Base-by-base conservation (phyloP, 2,329 filamentous ascomycete species). In the Fusarium continuum region DNA sequence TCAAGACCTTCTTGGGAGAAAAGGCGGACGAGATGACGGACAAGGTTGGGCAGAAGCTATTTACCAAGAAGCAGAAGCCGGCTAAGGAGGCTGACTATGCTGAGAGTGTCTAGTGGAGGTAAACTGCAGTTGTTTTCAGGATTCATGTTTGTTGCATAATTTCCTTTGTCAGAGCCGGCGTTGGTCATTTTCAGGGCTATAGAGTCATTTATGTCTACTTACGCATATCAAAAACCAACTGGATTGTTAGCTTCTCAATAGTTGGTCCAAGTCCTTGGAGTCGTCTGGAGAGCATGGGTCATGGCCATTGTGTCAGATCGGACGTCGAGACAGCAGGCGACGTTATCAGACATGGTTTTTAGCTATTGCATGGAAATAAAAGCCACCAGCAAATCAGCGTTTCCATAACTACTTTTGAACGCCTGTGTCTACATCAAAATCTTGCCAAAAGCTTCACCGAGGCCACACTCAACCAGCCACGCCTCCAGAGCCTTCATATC, bases 401-500 rank as follows among this genome's bases (percentile, higher is more conserved):
- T 14, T 14, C 1, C 13, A 23, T 4, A 14, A 19, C 2, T 6
- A 9, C 9, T 16, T 23, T n/a, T 5, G 2, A 11, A 9, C 3
- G 5, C 16, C 9, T 6, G 1, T 1, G 19, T 35, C 41, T 55
- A 72, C 61, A 72, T 70, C 14, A 72, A 29, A 8, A 72, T 68
- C 16, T 69, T 72, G 3, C 56, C 56, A 39, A 72, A 72, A 0
- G 70, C 70, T 6, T 70, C 70, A 6, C 69, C 70, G 0, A 72
- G 43, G 1, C 64, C 70, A 26, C 35, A 64, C 43, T 80, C 78
- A 6, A 71, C 72, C 3, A 85, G 64, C 81, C 82, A 85, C 7
- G 74, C 74, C 62, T 85, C 81, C 16, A 85, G 62, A 3, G 80
- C 82, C 66, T 78, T 80, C 83, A 85, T 85, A 41, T 85, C 82